Base-by-base conservation (phyloP, 148 eudicot species). In the Rhododendron kiyosumense region DNA sequence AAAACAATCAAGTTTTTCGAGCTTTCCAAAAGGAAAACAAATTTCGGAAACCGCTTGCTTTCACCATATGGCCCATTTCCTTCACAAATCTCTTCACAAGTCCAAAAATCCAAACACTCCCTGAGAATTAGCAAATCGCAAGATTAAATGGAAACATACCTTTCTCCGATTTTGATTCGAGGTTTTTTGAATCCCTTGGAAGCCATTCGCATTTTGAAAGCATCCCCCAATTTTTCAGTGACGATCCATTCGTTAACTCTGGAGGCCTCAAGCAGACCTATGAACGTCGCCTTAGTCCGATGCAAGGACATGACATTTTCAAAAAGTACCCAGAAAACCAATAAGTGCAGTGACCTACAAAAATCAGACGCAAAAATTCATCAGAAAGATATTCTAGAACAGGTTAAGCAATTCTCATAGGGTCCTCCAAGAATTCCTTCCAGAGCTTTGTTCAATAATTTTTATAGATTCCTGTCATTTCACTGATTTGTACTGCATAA, bases 251-350 rank as follows among this genome's bases (percentile, higher is more conserved):
- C 97, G 32, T 95, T 94, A 14, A 90, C 98, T 51, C 96, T 89
- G 11, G 94, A 92, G 0, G 91, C 91, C 88, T 94, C 98, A 8
- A 96, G 76, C 36, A 96, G 90, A 1, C 98, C 98, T 7, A 96
- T 94, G 46, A 96, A 86, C 13, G 96, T 94, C 10, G 96, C 98
- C 86, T 94, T 94, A 0, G 98, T 94, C 43, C 98, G 90, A 71
- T 96, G 98, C 79, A 96, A 51, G 20, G 98, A 93, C 98, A 96
- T 96, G 0, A 96, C 98, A 76, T 96, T 96, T 88, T 96, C 98
- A 34, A 96, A 96, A 10, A 96, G 88, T 28, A 96, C 91, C 98
- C 98, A 96, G 74, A 90, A 93, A 28, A 93, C 90, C 48, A 94
- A 77, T 2, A 94, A 85, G 87, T 94, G 96, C 20, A 94, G 86